Evolutionary conservation across 2,329 filamentous ascomycete species (phyloP), one percentile per base, ranked within the genome.

Genomic region (Colletotrichum chrysophilum): DNA sequence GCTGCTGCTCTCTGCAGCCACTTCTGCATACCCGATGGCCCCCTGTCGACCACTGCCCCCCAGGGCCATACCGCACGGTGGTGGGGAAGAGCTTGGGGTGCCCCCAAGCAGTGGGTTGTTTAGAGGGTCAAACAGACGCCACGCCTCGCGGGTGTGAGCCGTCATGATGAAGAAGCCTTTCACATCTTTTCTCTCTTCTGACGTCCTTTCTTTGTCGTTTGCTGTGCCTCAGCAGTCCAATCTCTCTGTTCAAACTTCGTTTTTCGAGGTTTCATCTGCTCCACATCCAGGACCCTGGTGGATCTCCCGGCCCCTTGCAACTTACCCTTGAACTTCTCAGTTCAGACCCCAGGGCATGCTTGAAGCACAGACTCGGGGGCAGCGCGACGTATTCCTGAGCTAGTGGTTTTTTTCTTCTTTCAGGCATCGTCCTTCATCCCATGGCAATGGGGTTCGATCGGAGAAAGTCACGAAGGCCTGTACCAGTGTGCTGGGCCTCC

Each of bases 201-300:
- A 30, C n/a, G n/a, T 38, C 18, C 70, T 73, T 75, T 73, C 70
- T 65, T 73, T 75, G 64, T 73, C 32, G 34, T 72, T 73, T 34
- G 36, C 58, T 16, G 34, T 75, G n/a, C 70, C 62, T 38, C 43
- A 38, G 36, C 58, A 58, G 70, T 60, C 28, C 62, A 38, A 58
- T 43, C 28, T 75, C 58, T 32, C 48, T 32, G 32, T 48, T 34
- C 36, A 28, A 30, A 65, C 32, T 75, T 75, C 70, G 70, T 73
- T 75, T 71, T 75, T 73, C 32, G 62, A 73, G 66, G 73, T 75
- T 75, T 75, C 73, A 75, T 68, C 38, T 26, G 60, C 73, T 75
- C 70, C 73, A 75, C 56, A 38, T 52, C 56, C 64, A 70, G 56
- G 64, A 52, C 64, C 64, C 58, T 68, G 73, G 70, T 60, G 43